phyloP scores from a whole-genome alignment of 768 basidiomycete species.

The Boletus fagicola region DNA sequence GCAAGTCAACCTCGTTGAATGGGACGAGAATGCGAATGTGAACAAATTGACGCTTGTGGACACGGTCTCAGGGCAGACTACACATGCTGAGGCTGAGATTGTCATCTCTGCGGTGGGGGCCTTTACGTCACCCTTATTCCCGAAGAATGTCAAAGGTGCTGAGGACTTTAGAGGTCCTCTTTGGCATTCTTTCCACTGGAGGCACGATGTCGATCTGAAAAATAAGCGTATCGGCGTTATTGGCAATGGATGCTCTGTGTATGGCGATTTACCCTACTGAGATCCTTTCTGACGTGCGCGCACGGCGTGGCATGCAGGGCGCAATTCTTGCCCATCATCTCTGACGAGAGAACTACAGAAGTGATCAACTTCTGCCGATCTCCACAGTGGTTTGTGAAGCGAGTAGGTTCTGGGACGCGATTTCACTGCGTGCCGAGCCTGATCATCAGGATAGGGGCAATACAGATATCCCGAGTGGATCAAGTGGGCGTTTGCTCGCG shows the following conservation, averaged over 20 bases:
- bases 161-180: slow-evolving; percentile 40
- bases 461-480: neutral
- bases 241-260: slow-evolving; percentile 64
- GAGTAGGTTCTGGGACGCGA: slow-evolving; percentile 34
- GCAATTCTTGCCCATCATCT: slow-evolving; percentile 57
- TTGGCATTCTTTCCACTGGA: slow-evolving; percentile 60
- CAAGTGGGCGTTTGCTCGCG: neutral
- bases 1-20: slow-evolving; percentile 39
- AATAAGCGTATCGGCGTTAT: slow-evolving; percentile 59
- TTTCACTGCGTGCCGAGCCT: neutral
- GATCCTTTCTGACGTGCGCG: slow-evolving; percentile 6
- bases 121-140: slow-evolving; percentile 3
- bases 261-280: slow-evolving; percentile 24
- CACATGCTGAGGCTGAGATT: slow-evolving; percentile 4
- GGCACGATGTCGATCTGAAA: slow-evolving; percentile 48
- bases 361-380: slow-evolving; percentile 60
- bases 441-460: neutral
- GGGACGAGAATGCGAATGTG: slow-evolving; percentile 43
- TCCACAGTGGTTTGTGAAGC: slow-evolving; percentile 49
- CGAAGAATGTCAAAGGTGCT: neutral
- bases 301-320: slow-evolving; percentile 39
- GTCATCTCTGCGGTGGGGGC: neutral
- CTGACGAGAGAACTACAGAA: slow-evolving; percentile 46
- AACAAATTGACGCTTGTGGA: slow-evolving; percentile 40
- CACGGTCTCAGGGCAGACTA: slow-evolving; percentile 35